A percentile compares a stretch with the other conserved stretches of the same genome.
Conservation (phyloP, 1,139 yeast genomes). For the Suhomyces atakaporum region DNA sequence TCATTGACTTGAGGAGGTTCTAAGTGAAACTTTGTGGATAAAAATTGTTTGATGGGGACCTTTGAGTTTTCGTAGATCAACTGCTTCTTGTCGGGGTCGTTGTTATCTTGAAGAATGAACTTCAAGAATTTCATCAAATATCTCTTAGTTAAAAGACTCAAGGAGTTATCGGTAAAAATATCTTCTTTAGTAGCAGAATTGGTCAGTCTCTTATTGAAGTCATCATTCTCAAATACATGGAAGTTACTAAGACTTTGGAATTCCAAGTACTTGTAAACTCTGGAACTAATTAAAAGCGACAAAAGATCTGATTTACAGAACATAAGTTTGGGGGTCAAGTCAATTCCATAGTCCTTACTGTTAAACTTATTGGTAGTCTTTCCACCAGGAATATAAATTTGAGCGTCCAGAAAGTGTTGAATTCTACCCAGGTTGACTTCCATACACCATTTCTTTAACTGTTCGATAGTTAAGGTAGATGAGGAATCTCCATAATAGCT, state of each 20-base stretch:
- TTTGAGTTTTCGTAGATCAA: constrained; percentile 58
- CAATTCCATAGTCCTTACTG: constrained; percentile 81
- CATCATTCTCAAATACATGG: constrained; percentile 89
- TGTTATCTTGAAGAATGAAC: constrained; percentile 73
- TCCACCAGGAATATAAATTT: constrained; percentile 68
- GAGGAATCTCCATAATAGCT: constrained; percentile 85
- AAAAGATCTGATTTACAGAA: constrained; percentile 88
- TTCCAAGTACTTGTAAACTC: constrained; percentile 89
- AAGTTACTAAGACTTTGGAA: constrained; percentile 86
- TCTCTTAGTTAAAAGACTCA: constrained; percentile 76
- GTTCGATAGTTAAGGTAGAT: constrained; percentile 85
- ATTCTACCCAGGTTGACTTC: constrained; percentile 56
- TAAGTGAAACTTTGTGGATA: constrained; percentile 65
- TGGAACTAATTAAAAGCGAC: constrained; percentile 71
- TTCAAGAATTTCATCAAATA: constrained; percentile 90
- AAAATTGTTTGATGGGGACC: constrained; percentile 58
- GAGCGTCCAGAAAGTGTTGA: constrained; percentile 58
- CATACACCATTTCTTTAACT: constrained; percentile 77
- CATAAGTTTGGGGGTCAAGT: constrained; percentile 82
- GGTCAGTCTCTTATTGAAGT: constrained; percentile 75
- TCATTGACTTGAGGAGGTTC: constrained; percentile 78
- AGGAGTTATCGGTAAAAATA: constrained; percentile 85
- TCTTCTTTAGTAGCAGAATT: constrained; percentile 76
- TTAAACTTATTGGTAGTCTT: constrained; percentile 46
- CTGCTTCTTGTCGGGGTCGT: constrained; percentile 48